Base-by-base conservation (phyloP, 169 alveolate genomes). In the Plasmodium gonderi region DNA sequence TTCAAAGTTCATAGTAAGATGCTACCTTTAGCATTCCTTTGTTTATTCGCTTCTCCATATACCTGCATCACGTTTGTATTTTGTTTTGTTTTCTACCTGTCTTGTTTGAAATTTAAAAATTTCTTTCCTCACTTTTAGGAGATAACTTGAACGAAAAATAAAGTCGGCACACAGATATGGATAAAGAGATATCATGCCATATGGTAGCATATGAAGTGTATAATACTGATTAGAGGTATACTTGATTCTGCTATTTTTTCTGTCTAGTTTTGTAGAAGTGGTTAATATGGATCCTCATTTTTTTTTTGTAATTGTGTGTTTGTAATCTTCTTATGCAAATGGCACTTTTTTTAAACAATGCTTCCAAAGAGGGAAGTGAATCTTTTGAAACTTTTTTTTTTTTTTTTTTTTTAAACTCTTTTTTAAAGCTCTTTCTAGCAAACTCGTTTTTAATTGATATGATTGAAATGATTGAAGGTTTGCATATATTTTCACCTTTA, bases 1-100 rank as follows among this genome's bases (percentile, higher is more conserved):
- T 76, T 87, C 51, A 87, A 75, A 40, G 51, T 42, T 26, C 65
- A 76, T 26, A 87, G 89, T 75, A 75, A 60, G 87, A 68, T 9
- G 6, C 17, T 14, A 20, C 51, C 4, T 12, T 80, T 65, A 54
- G 1, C 31, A 0, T 31, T n/a, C 2, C 29, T n/a, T 1, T 6
- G 26, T 69, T 60, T 17, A 8, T 17, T n/a, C n/a, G n/a, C n/a
- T n/a, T n/a, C n/a, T n/a, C n/a, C n/a, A n/a, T n/a, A n/a, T n/a
- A n/a, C n/a, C n/a, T n/a, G n/a, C n/a, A n/a, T n/a, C n/a, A n/a
- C n/a, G n/a, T n/a, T n/a, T n/a, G n/a, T n/a, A n/a, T n/a, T n/a
- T n/a, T n/a, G 79, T 3, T 69, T 69, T 20, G n/a, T 42, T 69
- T 9, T 23, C 33, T 42, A 3, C n/a, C 36, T 1, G 9, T 4